phyloP scores from a whole-genome alignment of 2,329 filamentous ascomycete species.

The Xylariales sp. region DNA sequence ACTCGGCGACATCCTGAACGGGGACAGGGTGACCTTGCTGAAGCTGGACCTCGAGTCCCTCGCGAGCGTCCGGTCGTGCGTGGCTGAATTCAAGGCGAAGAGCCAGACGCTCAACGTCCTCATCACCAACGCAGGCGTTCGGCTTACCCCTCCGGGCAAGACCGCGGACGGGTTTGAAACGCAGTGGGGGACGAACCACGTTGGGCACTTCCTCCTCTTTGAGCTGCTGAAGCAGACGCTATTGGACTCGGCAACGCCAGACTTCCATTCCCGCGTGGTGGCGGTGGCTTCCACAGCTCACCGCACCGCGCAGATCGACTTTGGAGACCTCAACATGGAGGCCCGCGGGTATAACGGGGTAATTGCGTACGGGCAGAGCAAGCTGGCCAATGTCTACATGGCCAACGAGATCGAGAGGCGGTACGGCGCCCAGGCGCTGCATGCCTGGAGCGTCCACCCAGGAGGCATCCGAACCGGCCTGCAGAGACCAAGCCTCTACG shows the following conservation, averaged over 20 bases:
- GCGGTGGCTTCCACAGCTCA: neutral
- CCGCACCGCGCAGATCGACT: neutral
- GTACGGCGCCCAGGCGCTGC: neutral
- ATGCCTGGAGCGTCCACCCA: neutral
- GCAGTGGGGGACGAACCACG: neutral
- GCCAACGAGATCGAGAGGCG: neutral
- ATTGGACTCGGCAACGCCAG: neutral
- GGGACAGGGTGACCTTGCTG: neutral
- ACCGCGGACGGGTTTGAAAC: neutral
- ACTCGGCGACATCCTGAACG: neutral
- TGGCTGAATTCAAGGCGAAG: neutral
- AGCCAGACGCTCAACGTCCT: neutral
- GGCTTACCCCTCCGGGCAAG: neutral
- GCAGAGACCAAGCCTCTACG: neutral
- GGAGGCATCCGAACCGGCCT: neutral
- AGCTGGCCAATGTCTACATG: neutral
- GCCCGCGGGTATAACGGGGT: neutral
- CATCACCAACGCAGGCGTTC: neutral
- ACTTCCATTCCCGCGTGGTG: neutral
- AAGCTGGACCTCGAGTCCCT: neutral
- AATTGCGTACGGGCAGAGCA: neutral
- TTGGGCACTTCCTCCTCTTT: neutral
- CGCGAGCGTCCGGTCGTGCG: neutral
- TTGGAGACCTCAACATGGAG: neutral
- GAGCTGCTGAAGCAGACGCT: neutral